These are phyloP conservation scores for Zygosaccharomyces sapae DNA, from an alignment of 1,139 yeast genomes.

Conservation along the genomic window DNA sequence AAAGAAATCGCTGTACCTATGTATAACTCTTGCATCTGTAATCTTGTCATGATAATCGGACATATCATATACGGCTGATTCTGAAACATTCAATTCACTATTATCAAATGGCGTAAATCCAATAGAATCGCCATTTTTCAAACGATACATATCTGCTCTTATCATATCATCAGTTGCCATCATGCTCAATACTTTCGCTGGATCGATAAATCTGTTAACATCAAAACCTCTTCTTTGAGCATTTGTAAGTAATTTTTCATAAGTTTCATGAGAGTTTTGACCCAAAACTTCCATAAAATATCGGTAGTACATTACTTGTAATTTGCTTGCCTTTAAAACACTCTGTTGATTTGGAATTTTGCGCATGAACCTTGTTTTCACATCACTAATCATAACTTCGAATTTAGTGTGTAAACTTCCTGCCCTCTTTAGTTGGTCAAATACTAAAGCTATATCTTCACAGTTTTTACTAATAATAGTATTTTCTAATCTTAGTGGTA, in stretches of 20 bases:
- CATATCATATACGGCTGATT: constrained; percentile 16
- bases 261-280: constrained; percentile 23
- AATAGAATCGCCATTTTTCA: constrained; percentile 46
- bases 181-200: constrained; percentile 39
- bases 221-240: constrained; percentile 45
- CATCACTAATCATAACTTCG: constrained; percentile 46
- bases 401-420: constrained; percentile 15
- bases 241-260: constrained; percentile 41
- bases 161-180: constrained; percentile 40
- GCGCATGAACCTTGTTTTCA: constrained; percentile 51
- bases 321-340: constrained; percentile 47
- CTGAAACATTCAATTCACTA: constrained; percentile 1
- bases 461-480: constrained; percentile 26
- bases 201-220: constrained; percentile 47
- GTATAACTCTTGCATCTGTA: constrained; percentile 13
- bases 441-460: constrained; percentile 11
- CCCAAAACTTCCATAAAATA: constrained; percentile 42
- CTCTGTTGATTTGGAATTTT: constrained; percentile 46
- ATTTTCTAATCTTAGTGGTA: constrained; percentile 8
- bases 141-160: constrained; percentile 43
- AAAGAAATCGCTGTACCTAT: constrained; percentile 26
- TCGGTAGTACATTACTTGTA: constrained; percentile 57
- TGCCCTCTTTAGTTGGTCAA: constrained; percentile 8
- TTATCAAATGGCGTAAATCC: constrained; percentile 44
- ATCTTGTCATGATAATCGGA: constrained; percentile 18